Conservation (phyloP, 192 early-diverging fungal species). For the Coemansia sp. region DNA sequence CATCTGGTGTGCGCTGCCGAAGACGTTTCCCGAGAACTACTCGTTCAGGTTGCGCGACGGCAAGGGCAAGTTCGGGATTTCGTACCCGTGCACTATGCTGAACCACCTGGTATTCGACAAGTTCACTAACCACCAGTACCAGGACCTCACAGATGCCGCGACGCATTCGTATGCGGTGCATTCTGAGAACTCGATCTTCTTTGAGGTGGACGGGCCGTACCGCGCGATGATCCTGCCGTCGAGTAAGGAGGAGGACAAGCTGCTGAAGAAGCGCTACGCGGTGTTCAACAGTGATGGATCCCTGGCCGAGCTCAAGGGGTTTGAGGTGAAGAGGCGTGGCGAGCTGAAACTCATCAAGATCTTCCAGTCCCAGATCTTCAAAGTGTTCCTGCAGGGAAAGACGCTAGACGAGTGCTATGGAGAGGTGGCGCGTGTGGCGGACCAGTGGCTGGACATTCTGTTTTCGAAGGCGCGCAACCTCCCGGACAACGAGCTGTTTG, state of each 20-base stretch:
- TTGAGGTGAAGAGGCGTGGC: constrained; percentile 98
- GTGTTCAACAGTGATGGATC: constrained; percentile 96
- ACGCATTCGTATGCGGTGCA: constrained; percentile 63
- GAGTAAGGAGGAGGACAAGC: constrained; percentile 92
- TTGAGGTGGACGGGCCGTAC: constrained; percentile 99
- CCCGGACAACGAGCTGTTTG: constrained; percentile 87
- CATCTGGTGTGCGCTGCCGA: constrained; percentile 97
- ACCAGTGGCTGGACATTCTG: constrained; percentile 95
- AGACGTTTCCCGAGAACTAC: constrained; percentile 92
- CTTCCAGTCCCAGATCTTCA: constrained; percentile 95
- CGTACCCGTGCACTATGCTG: constrained; percentile 97
- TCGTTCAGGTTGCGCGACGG: constrained; percentile 74
- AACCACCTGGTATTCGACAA: constrained; percentile 95
- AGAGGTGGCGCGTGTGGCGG: constrained; percentile 83
- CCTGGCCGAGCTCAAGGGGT: constrained; percentile 96
- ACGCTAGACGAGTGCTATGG: constrained; percentile 87
- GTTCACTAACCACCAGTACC: constrained; percentile 98
- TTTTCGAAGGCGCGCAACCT: constrained; percentile 80
- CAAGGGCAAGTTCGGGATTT: constrained; percentile 80
- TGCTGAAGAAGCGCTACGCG: constrained; percentile 98
- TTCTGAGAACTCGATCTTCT: constrained; percentile 97
- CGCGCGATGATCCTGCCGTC: constrained; percentile 97
- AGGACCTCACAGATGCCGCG: constrained; percentile 66
- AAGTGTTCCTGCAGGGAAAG: constrained; percentile 85
- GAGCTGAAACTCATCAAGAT: constrained; percentile 98